A percentile compares a stretch with the other conserved stretches of the same genome.
These are phyloP conservation scores for Kodamaea jinghongensis DNA, from an alignment of 805 yeast species.

Conservation along the genomic window DNA sequence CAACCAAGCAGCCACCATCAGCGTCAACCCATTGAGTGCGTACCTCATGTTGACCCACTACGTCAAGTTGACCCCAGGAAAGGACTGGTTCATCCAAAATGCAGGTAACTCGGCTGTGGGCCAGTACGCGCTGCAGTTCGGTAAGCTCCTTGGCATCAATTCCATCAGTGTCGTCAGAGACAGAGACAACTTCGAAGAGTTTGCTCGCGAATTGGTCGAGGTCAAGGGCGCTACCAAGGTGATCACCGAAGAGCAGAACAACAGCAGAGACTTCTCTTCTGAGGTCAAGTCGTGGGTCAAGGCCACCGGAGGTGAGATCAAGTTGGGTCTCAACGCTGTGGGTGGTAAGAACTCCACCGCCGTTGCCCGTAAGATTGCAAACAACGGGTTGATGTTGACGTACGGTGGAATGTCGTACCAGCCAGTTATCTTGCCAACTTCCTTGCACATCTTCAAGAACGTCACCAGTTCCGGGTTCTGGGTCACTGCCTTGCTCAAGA, in stretches of 20 bases:
- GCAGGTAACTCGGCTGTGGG: constrained; percentile 98
- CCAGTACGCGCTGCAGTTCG: constrained; percentile 85
- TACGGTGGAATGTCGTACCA: constrained; percentile 98
- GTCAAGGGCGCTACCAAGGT: constrained; percentile 82
- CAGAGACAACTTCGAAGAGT: constrained; percentile 69
- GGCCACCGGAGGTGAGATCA: constrained; percentile 51
- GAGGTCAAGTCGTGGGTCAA: constrained; percentile 54
- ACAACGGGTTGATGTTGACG: constrained; percentile 76
- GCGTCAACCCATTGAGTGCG: constrained; percentile 93
- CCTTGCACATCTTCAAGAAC: constrained; percentile 86
- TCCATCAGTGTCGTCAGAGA: constrained; percentile 87
- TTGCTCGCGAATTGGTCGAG: constrained; percentile 48
- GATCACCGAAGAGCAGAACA: constrained; percentile 82
- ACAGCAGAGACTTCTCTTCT: constrained; percentile 61
- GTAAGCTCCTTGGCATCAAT: constrained; percentile 70
- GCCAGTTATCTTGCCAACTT: constrained; percentile 89
- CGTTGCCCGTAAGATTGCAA: constrained; percentile 76
- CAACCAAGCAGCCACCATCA: constrained; percentile 78
- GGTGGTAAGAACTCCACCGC: constrained; percentile 87
- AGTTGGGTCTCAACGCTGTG: constrained; percentile 85
- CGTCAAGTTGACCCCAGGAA: constrained; percentile 55
- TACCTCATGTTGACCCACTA: constrained; percentile 79
- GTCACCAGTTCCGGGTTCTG: constrained; percentile 87
- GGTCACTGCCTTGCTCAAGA: constrained; percentile 61
- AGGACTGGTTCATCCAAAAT: constrained; percentile 91